Base-by-base conservation (phyloP, 129 eudicot genomes). In the Flaveria robusta region DNA sequence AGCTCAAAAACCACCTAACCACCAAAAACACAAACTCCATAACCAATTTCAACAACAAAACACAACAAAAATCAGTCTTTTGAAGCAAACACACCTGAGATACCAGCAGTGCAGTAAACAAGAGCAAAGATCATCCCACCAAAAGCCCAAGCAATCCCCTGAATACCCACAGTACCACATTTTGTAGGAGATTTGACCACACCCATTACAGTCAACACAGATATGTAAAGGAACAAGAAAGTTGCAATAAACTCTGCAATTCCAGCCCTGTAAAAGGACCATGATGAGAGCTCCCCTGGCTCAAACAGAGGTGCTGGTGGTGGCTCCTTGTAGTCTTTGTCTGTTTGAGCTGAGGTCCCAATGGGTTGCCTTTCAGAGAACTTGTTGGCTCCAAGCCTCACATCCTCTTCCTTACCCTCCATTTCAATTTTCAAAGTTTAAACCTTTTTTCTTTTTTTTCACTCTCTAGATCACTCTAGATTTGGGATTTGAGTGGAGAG, bases 51-150 rank as follows among this genome's bases (percentile, higher is more conserved):
- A 31, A 64, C 24, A 64, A 43, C 31, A 45, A 73, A 72, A 19
- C 12, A 55, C 2, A 15, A 34, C 39, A 59, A 71, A 46, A 26
- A 46, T 46, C n/a, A 74, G 56, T 56, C 50, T 41, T 41, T 64
- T 46, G 59, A 34, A 26, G 58, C 13, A 34, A 23, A 5, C 34
- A 56, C 39, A 88, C 97, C 97, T 81, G 96, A 92, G 71, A 92
- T 89, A 75, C 96, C 96, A 81, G 96, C 96, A 66, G 97, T 91
- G 70, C 96, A 92, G 87, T 92, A 92, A 49, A 92, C 96, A 72
- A 90, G 96, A 22, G 95, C 98, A 84, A 92, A 92, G 84, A 92
- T 92, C 96, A 92, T 90, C 54, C 96, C 96, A 84, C 98, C 98
- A 85, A 92, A 92, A 67, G 96, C 97, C 97, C 97, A 92, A 74